A percentile compares a stretch with the other conserved stretches of the same genome.
Conservation (phyloP, 1,284 basidiomycete species). For the Cryptococcus neoformans region DNA sequence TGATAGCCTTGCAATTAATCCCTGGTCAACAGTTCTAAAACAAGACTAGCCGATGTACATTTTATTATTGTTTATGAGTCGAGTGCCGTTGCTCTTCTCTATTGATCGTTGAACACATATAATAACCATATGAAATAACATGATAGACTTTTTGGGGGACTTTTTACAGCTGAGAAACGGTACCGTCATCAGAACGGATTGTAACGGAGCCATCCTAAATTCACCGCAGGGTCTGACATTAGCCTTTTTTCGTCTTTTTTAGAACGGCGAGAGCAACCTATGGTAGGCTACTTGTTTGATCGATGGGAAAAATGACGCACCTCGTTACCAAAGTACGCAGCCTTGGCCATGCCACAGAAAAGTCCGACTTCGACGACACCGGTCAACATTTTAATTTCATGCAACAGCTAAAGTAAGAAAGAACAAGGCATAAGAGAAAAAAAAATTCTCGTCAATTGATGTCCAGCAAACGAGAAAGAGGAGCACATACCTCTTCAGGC, state of each 20-base stretch:
- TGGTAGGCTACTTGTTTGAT: constrained; percentile 49
- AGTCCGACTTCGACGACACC: constrained; percentile 97
- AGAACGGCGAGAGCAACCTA: constrained; percentile 15
- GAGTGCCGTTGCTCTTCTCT: too few species aligned
- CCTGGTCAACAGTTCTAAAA: too few species aligned
- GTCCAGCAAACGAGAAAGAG: background rate
- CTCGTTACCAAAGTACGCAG: constrained; percentile 95
- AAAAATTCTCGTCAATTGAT: background rate
- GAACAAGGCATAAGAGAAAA: too few species aligned
- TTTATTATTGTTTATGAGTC: too few species aligned
- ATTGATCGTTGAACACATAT: too few species aligned
- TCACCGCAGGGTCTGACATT: background rate
- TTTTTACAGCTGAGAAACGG: constrained; percentile 22
- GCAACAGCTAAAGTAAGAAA: constrained; percentile 57
- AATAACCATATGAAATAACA: too few species aligned
- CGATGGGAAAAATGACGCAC: constrained; percentile 60
- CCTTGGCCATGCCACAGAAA: constrained; percentile 90
- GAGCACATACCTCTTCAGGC: constrained; percentile 60
- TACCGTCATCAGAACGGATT: constrained; percentile 43
- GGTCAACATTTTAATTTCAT: constrained; percentile 80
- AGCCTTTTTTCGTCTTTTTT: constrained; percentile 16
- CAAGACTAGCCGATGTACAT: too few species aligned
- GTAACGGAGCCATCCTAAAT: constrained; percentile 50
- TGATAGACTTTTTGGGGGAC: background rate
- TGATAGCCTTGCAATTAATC: too few species aligned